These are phyloP conservation scores for Kockiozyma suomiensis DNA, from an alignment of 805 yeast species.

Conservation along the genomic window DNA sequence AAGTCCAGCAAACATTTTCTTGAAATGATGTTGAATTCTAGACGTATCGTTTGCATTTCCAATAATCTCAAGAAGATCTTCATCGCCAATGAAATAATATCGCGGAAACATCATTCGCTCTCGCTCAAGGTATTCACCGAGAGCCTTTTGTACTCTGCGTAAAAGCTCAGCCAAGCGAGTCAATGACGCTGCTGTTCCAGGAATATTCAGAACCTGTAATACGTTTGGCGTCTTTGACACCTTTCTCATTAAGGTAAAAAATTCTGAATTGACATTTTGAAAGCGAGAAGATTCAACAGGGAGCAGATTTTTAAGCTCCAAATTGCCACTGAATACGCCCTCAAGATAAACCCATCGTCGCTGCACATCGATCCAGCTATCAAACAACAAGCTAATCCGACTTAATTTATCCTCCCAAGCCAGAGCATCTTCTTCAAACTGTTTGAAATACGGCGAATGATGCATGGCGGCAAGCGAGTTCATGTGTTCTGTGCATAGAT, in stretches of 20 bases:
- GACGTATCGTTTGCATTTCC: conserved; percentile 60
- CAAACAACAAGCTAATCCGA: conserved; percentile 54
- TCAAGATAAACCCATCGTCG: conserved; percentile 84
- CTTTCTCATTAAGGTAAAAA: conserved; percentile 54
- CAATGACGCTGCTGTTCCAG: conserved; percentile 53
- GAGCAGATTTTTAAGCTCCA: conserved; percentile 61
- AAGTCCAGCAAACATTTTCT: conserved; percentile 74
- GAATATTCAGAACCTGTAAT: conserved; percentile 55
- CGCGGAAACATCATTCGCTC: conserved; percentile 80
- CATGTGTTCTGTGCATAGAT: conserved; percentile 61
- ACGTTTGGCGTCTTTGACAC: conserved; percentile 54
- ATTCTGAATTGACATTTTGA: conserved; percentile 62
- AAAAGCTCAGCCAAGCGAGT: conserved; percentile 59
- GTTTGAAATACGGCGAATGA: conserved; percentile 60
- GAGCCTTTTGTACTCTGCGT: conserved; percentile 59
- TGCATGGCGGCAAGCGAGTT: conserved; percentile 69
- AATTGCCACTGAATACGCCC: conserved; percentile 66
- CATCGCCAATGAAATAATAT: conserved; percentile 86
- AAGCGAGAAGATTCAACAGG: conserved; percentile 74
- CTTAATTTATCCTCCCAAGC: conserved; percentile 62
- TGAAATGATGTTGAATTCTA: conserved; percentile 59
- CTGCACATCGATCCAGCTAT: conserved; percentile 81
- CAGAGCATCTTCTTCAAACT: conserved; percentile 60
- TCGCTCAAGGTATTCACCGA: conserved; percentile 75
- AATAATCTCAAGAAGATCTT: conserved; percentile 78